phyloP scores from a whole-genome alignment of 208 protist genomes.

The Crithidia expoeki region DNA sequence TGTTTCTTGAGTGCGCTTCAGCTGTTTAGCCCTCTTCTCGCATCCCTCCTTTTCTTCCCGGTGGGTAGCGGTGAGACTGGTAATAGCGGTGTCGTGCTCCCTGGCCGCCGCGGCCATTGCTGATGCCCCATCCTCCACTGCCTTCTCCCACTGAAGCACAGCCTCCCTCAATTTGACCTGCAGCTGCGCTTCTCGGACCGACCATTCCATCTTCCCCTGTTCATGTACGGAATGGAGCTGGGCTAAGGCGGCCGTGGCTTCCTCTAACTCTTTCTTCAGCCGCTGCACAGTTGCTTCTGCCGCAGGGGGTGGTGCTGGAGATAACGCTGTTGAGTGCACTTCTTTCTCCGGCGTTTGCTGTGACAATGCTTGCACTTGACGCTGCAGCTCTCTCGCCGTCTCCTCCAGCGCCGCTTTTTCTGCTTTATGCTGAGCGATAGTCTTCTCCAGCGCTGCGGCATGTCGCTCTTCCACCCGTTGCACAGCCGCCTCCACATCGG shows the following conservation, averaged over 20 bases:
- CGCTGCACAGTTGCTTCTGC: not conserved
- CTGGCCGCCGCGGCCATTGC: not conserved
- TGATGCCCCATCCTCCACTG: not conserved
- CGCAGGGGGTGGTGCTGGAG: not conserved
- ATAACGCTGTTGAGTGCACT: not conserved
- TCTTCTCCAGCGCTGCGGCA: not conserved
- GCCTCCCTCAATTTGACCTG: slow-evolving; percentile 4
- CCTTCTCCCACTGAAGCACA: not conserved
- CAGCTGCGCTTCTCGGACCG: not conserved
- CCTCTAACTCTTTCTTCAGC: not conserved
- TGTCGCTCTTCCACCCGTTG: not conserved
- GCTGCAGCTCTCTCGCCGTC: not conserved
- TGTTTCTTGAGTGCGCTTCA: slow-evolving; percentile 1
- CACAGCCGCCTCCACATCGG: not conserved
- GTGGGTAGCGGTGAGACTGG: not conserved
- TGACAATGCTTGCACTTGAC: too few relatives aligned
- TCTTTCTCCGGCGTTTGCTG: too few relatives aligned
- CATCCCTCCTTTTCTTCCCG: slow-evolving; percentile 3
- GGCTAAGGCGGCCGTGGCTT: not conserved
- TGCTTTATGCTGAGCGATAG: not conserved
- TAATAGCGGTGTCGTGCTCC: not conserved
- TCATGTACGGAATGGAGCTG: not conserved
- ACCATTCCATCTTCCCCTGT: not conserved
- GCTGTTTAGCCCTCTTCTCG: not conserved
- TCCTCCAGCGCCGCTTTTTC: not conserved